Evolutionary conservation across 2,329 filamentous ascomycete genomes (phyloP).

Genomic region (Penicillium sp.): DNA sequence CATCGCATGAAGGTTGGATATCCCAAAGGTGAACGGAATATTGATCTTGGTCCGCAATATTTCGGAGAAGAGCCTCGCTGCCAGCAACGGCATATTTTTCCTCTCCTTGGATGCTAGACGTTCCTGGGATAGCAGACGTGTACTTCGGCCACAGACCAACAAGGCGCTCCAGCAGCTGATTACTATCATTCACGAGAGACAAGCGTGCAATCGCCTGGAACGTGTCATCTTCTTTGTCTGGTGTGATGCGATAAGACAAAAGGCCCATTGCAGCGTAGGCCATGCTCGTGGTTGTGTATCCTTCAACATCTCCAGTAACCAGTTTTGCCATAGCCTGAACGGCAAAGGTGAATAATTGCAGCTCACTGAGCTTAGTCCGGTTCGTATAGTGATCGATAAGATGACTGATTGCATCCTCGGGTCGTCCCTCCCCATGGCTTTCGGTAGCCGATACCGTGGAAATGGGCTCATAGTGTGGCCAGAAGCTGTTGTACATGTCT

Average conservation of each 20-base stretch:
- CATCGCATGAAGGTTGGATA: slow-evolving; percentile 32
- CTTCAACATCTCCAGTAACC: slow-evolving; percentile 2
- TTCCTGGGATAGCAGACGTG: not conserved
- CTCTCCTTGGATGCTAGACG: not conserved
- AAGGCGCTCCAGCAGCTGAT: slow-evolving; percentile 34
- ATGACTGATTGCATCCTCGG: slow-evolving; percentile 10
- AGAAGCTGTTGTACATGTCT: slow-evolving; percentile 19
- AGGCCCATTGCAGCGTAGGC: slow-evolving; percentile 17
- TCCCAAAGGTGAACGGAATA: slow-evolving; percentile 33
- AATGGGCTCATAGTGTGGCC: slow-evolving; percentile 3
- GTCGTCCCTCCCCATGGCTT: slow-evolving; percentile 1
- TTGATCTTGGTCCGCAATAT: slow-evolving; percentile 25
- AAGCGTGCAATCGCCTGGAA: slow-evolving; percentile 34
- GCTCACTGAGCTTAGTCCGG: slow-evolving; percentile 10
- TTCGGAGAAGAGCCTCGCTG: slow-evolving; percentile 12
- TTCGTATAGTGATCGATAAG: slow-evolving; percentile 18
- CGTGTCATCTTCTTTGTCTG: slow-evolving; percentile 22
- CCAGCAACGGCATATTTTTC: not conserved
- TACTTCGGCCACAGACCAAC: slow-evolving; percentile 17
- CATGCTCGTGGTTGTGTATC: slow-evolving; percentile 6
- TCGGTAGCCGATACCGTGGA: not conserved
- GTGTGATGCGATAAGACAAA: slow-evolving; percentile 25
- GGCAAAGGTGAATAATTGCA: slow-evolving; percentile 18
- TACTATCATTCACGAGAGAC: slow-evolving; percentile 33
- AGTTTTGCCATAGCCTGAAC: slow-evolving; percentile 12